Percentiles rank a stretch among this genome's conserved stretches.
phyloP scores from a whole-genome alignment of 345 rosid species.

The Populus alba region DNA sequence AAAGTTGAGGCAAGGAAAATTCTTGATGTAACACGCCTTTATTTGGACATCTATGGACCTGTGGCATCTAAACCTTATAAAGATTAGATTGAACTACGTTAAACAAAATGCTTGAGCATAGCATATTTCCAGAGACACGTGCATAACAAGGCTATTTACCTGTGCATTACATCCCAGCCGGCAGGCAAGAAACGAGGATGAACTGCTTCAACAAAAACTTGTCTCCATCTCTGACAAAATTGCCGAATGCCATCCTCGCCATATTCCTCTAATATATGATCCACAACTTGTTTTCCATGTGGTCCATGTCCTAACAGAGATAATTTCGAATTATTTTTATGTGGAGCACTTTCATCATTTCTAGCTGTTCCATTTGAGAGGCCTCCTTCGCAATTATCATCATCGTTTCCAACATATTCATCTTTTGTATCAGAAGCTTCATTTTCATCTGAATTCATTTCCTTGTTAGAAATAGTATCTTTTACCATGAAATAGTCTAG shows the following conservation, averaged over 20 bases:
- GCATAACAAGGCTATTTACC: slow-evolving; percentile 34
- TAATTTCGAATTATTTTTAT: slow-evolving; percentile 54
- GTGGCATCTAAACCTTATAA: neutral
- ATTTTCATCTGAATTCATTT: slow-evolving; percentile 24
- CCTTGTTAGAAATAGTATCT: slow-evolving; percentile 13
- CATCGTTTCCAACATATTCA: slow-evolving; percentile 21
- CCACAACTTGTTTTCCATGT: slow-evolving; percentile 86
- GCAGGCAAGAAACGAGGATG: slow-evolving; percentile 80
- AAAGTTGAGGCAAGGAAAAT: neutral
- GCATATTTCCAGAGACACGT: neutral
- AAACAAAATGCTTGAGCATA: neutral
- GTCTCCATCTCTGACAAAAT: slow-evolving; percentile 94
- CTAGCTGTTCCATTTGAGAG: slow-evolving; percentile 23
- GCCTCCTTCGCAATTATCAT: slow-evolving; percentile 25
- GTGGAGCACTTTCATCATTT: slow-evolving; percentile 26
- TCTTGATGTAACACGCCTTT: neutral
- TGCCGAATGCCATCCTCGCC: slow-evolving; percentile 74
- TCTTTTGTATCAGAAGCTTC: slow-evolving; percentile 26
- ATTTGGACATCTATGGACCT: neutral
- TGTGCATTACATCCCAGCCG: slow-evolving; percentile 91
- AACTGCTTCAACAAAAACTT: slow-evolving; percentile 75
- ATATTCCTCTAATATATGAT: slow-evolving; percentile 49
- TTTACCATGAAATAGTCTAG: slow-evolving; percentile 9
- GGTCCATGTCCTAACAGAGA: slow-evolving; percentile 97
- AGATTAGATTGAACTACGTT: neutral